Conservation (phyloP, 225 moss, liverwort and hornwort species). For the Marchantia polymorpha region DNA sequence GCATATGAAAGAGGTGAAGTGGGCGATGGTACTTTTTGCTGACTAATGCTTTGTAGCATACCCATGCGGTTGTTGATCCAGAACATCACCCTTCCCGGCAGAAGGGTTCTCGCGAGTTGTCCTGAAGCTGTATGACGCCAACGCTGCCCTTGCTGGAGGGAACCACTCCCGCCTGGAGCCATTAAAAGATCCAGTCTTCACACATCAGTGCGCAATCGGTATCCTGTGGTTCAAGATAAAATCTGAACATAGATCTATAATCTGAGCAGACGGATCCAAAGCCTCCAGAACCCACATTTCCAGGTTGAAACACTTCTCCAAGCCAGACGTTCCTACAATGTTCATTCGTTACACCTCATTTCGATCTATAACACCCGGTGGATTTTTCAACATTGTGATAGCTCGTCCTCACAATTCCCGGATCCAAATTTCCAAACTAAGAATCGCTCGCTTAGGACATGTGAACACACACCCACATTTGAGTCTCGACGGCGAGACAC, state of each 20-base stretch:
- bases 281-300: not conserved
- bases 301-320: not conserved
- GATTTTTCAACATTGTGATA: not conserved
- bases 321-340: not conserved
- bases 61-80: conserved; percentile 83
- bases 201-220: not conserved
- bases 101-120: conserved; percentile 70
- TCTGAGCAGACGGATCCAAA: not conserved
- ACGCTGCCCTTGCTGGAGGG: conserved; percentile 92
- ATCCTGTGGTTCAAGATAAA: not conserved
- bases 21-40: not conserved
- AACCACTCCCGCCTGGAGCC: conserved; percentile 93
- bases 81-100: conserved; percentile 72
- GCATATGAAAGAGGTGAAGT: not conserved
- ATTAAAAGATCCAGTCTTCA: not conserved
- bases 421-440: not conserved
- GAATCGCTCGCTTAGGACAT: not conserved
- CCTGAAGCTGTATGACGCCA: conserved; percentile 86
- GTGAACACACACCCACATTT: not conserved
- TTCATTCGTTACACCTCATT: not conserved
- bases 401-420: not conserved
- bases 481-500: too few relatives aligned
- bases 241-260: not conserved
- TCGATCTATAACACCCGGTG: not conserved
- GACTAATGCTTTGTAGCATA: conserved; percentile 29